These are phyloP conservation scores for Mucor plumbeus DNA, from an alignment of 371 early-diverging fungal genomes.

Conservation along the genomic window DNA sequence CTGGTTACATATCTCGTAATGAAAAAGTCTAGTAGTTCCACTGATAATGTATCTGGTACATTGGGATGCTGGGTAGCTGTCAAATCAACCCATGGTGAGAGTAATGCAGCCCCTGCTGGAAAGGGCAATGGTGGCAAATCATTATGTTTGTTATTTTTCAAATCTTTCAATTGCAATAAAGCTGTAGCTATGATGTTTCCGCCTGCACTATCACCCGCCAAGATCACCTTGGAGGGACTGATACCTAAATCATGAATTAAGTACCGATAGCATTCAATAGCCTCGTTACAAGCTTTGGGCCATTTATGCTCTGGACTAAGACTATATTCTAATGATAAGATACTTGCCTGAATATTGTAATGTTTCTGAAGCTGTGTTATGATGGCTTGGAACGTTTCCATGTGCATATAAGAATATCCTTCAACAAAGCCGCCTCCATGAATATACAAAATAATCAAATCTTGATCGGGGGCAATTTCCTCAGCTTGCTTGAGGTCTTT, in stretches of 20 bases:
- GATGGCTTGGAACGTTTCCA: conserved; percentile 25
- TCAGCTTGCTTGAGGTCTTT: conserved; percentile 16
- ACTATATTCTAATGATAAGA: conserved; percentile 37
- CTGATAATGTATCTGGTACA: background rate
- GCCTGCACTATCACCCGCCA: conserved; percentile 39
- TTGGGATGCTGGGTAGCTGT: background rate
- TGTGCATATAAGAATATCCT: conserved; percentile 33
- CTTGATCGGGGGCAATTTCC: conserved; percentile 14
- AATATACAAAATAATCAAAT: conserved; percentile 30
- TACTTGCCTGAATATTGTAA: conserved; percentile 18
- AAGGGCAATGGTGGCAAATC: conserved; percentile 21
- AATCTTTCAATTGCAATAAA: conserved; percentile 17
- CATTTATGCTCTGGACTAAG: conserved; percentile 29
- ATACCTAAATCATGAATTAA: conserved; percentile 26
- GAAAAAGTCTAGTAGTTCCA: background rate
- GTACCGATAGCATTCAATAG: conserved; percentile 33
- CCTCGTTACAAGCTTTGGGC: conserved; percentile 32
- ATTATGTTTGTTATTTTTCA: conserved; percentile 9
- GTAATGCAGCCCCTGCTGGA: conserved; percentile 29
- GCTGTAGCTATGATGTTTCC: conserved; percentile 30
- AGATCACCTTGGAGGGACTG: conserved; percentile 19
- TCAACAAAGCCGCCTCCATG: conserved; percentile 40
- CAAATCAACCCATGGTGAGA: conserved; percentile 31
- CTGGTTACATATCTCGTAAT: background rate
- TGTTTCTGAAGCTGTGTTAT: conserved; percentile 20